These are phyloP conservation scores for Trichothecium roseum DNA, from an alignment of 2,329 filamentous ascomycete genomes.

Conservation along the genomic window DNA sequence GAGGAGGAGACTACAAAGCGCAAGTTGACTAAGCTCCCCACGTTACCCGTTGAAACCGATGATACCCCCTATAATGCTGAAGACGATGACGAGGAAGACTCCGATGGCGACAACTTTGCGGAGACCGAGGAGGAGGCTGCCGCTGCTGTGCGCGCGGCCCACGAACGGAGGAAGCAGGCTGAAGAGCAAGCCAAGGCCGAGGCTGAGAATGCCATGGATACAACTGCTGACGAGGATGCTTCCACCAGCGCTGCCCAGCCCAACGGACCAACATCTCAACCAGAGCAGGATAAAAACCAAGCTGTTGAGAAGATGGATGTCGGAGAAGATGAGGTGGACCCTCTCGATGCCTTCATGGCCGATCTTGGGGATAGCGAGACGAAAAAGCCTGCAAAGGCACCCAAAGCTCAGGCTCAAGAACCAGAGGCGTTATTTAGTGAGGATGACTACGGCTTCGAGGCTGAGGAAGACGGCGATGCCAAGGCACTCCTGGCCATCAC, in stretches of 20 bases:
- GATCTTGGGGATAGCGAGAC: constrained; percentile 47
- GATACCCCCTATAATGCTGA: constrained; percentile 50
- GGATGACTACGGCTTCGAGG: constrained; percentile 54
- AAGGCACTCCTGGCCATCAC: constrained; percentile 42
- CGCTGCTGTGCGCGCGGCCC: constrained; percentile 73
- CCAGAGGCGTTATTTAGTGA: constrained; percentile 85
- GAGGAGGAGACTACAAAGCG: constrained; percentile 81
- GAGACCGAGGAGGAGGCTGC: constrained; percentile 81
- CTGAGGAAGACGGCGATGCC: constrained; percentile 35
- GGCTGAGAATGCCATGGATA: constrained; percentile 36
- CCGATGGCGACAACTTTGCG: constrained; percentile 66
- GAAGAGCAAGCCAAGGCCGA: constrained; percentile 15
- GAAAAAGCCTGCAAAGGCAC: constrained; percentile 21
- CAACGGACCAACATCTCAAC: constrained; percentile 11
- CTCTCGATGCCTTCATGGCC: constrained; percentile 95
- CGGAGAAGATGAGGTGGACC: constrained; percentile 67
- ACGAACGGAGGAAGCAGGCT: constrained; percentile 59
- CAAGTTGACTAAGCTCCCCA: constrained; percentile 84
- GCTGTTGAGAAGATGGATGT: constrained; percentile 42
- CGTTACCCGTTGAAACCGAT: constrained; percentile 57
- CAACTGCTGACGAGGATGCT: constrained; percentile 20
- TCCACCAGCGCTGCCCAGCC: constrained; percentile 17
- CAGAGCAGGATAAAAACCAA: constrained; percentile 7
- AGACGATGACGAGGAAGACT: constrained; percentile 61
- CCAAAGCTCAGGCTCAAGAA: constrained; percentile 48